These are phyloP conservation scores for Pichia sp. DNA, from an alignment of 1,139 yeast species.

Conservation along the genomic window DNA sequence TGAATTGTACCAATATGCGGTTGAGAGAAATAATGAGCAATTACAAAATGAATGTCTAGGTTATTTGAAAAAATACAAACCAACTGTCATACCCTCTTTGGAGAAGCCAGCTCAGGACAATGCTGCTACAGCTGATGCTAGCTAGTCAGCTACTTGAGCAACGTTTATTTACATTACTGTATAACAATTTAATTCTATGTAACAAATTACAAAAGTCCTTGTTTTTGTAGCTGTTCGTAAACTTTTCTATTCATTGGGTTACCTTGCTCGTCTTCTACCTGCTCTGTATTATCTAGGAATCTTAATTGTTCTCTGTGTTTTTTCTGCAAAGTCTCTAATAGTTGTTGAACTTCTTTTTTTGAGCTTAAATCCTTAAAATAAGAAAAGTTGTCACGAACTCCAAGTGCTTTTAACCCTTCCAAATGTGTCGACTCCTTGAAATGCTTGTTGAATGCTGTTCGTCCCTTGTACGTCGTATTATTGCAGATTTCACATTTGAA, in stretches of 20 bases:
- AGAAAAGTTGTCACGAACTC: slow-evolving; percentile 44
- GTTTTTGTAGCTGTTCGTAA: slow-evolving; percentile 77
- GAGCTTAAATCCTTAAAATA: slow-evolving; percentile 61
- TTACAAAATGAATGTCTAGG: slow-evolving; percentile 52
- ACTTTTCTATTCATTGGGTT: slow-evolving; percentile 85
- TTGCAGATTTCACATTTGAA: slow-evolving; percentile 88
- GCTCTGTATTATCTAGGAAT: slow-evolving; percentile 55
- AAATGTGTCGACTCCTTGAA: slow-evolving; percentile 66
- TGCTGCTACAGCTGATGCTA: background rate
- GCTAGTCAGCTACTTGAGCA: background rate
- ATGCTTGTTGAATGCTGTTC: slow-evolving; percentile 68
- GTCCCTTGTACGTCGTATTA: slow-evolving; percentile 66
- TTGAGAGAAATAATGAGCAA: slow-evolving; percentile 47
- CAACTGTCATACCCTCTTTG: slow-evolving; percentile 1
- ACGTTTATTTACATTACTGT: background rate
- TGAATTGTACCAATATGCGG: slow-evolving; percentile 44
- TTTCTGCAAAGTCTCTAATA: slow-evolving; percentile 49
- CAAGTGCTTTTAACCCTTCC: slow-evolving; percentile 71
- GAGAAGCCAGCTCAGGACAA: background rate
- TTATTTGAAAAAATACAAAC: slow-evolving; percentile 46
- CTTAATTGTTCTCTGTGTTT: slow-evolving; percentile 40
- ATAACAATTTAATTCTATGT: background rate
- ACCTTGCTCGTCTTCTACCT: slow-evolving; percentile 89
- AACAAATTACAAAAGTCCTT: slow-evolving; percentile 44
- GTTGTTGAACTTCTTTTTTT: slow-evolving; percentile 61